These are phyloP conservation scores for Fimicolochytrium jonesii DNA, from an alignment of 192 early-diverging fungal species.

Conservation along the genomic window DNA sequence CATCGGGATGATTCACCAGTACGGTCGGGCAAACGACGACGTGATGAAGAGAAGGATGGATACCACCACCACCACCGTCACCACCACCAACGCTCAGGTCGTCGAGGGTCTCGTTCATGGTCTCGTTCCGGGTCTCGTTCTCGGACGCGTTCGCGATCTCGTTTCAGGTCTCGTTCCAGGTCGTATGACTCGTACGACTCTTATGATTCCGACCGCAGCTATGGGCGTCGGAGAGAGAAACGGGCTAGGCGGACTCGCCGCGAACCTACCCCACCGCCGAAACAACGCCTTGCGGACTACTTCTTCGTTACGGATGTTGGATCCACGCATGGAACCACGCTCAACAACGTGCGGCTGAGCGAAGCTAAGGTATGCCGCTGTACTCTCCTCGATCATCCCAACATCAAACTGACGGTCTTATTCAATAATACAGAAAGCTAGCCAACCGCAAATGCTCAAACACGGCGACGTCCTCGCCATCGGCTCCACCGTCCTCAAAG, in stretches of 20 bases:
- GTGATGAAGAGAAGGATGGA: too few relatives aligned
- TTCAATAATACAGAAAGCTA: slow-evolving; percentile 29
- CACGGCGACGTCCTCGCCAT: slow-evolving; percentile 57
- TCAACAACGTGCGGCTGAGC: slow-evolving; percentile 64
- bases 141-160: too few relatives aligned
- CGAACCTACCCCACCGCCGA: background rate
- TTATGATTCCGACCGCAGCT: too few relatives aligned
- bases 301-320: slow-evolving; percentile 62
- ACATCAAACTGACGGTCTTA: background rate
- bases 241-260: background rate
- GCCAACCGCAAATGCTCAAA: slow-evolving; percentile 49
- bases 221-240: too few relatives aligned
- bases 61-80: too few relatives aligned
- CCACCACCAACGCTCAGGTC: too few relatives aligned
- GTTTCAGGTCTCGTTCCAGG: too few relatives aligned
- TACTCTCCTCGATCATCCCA: background rate
- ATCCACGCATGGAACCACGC: slow-evolving; percentile 72
- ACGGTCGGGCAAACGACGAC: too few relatives aligned
- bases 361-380: slow-evolving; percentile 43
- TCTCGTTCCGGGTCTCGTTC: too few relatives aligned
- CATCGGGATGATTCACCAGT: too few relatives aligned
- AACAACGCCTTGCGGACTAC: slow-evolving; percentile 2
- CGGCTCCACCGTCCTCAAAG: slow-evolving; percentile 55
- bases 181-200: too few relatives aligned
- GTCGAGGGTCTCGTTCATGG: too few relatives aligned